Evolutionary conservation across 1,284 basidiomycete genomes (phyloP), one percentile per base, ranked within the genome.

Genomic region (Vanrija sp.): DNA sequence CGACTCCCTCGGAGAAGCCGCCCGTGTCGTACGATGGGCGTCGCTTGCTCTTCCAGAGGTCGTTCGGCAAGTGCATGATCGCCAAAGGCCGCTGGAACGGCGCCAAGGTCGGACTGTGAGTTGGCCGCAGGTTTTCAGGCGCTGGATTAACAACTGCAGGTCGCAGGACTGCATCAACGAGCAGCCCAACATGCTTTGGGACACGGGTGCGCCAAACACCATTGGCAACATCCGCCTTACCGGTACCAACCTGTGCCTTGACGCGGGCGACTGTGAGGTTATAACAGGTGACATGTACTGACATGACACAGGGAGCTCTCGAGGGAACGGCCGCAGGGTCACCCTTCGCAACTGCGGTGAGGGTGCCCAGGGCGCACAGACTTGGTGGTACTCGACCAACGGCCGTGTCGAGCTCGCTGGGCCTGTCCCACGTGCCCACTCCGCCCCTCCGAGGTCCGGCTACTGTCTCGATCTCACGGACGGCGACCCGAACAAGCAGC

Each of bases 401-500:
- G 23, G 38, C 21, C 48, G 54, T 43, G 48, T 56, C 46, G 54
- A 56, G 46, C 49, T 56, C 25, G 54, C 49, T 18, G 50, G 54
- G 26, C 49, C 45, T 23, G 34, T 38, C 46, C 21, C 38, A 14
- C 49, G 42, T 48, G 49, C 54, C 3, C 52, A 54, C 43, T 23
- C 29, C 23, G n/a, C 25, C 34, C 51, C 51, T 6, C 34, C 43
- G 6, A 43, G 25, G 34, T 42, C 40, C 10, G 43, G 47, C 46
- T 26, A 43, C 18, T 65, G 63, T 48, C 47, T 65, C 51, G 65
- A 65, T 43, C 54, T 67, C 18, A 59, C 57, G 9, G 60, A 67
- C 48, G 55, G 53, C 40, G 56, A 58, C 53, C 38, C 49, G 34
- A 38, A 49, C 44, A 28, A 60, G 40, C 38, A 25, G 25, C 51